Evolutionary conservation across 371 early-diverging fungal species (phyloP).

Genomic region (Apophysomyces variabilis): DNA sequence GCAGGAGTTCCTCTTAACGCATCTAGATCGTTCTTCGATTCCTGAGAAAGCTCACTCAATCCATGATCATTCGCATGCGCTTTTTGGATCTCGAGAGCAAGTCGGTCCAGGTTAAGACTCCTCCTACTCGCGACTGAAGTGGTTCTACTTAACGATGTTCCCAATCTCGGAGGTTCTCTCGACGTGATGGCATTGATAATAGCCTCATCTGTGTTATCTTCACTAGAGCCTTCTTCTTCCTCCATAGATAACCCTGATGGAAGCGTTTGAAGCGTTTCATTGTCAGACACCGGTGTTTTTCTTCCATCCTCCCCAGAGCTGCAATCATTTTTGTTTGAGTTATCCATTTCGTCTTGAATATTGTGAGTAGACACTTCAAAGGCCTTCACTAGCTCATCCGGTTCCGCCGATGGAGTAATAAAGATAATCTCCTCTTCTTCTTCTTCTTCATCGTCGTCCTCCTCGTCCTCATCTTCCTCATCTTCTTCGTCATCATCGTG

Average conservation of each 20-base stretch:
- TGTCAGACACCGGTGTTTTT: conserved; percentile 34
- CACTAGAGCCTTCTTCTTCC: conserved; percentile 46
- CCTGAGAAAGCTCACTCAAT: conserved; percentile 2
- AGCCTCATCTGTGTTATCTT: conserved; percentile 47
- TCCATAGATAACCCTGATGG: conserved; percentile 13
- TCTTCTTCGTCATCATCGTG: conserved; percentile 15
- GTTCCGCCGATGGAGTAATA: conserved; percentile 33
- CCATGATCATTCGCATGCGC: conserved; percentile 12
- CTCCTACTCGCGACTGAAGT: conserved; percentile 24
- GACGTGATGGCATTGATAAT: conserved; percentile 38
- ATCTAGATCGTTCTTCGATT: conserved; percentile 7
- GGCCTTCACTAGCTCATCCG: conserved; percentile 33
- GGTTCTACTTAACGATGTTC: conserved; percentile 37
- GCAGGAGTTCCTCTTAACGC: conserved; percentile 21
- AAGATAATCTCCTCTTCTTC: conserved; percentile 49
- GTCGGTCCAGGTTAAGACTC: conserved; percentile 12
- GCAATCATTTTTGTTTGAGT: not conserved
- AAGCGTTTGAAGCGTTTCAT: conserved; percentile 23
- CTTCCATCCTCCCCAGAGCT: conserved; percentile 25
- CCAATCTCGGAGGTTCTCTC: conserved; percentile 41
- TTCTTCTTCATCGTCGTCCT: conserved; percentile 30
- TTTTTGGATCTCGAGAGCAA: conserved; percentile 9
- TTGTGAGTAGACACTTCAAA: conserved; percentile 38
- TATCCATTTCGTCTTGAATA: not conserved
- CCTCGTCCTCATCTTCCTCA: conserved; percentile 34